These are phyloP conservation scores for Coriaria nepalensis DNA, from an alignment of 306 rosid species.

Conservation along the genomic window DNA sequence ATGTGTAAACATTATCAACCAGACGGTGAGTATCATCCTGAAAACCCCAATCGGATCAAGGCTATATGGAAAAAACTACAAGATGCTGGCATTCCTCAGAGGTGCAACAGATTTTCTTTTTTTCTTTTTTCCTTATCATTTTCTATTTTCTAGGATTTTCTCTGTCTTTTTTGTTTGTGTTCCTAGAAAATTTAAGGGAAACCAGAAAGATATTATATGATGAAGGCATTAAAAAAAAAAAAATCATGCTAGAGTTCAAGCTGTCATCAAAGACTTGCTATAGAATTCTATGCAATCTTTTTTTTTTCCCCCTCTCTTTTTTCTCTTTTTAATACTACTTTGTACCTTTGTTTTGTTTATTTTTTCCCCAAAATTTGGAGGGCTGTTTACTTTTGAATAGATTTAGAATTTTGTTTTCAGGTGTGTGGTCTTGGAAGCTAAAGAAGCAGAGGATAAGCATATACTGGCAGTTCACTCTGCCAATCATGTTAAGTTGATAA, in stretches of 20 bases:
- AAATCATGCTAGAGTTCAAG: background rate
- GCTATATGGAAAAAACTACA: conserved; percentile 66
- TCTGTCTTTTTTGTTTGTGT: background rate
- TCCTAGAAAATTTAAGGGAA: background rate
- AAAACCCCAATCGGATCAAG: conserved; percentile 57
- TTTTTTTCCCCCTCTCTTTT: too few relatives aligned
- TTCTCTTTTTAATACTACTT: background rate
- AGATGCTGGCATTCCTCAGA: conserved; percentile 33
- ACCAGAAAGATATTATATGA: background rate
- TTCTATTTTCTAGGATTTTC: background rate
- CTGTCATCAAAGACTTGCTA: too few relatives aligned
- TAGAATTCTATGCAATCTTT: too few relatives aligned
- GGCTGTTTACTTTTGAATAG: conserved; percentile 13
- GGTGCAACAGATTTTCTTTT: too few relatives aligned
- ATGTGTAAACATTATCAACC: conserved; percentile 61
- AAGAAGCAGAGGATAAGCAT: conserved; percentile 55
- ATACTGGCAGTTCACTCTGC: conserved; percentile 48
- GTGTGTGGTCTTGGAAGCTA: conserved; percentile 66
- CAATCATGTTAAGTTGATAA: conserved; percentile 47
- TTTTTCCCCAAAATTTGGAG: background rate
- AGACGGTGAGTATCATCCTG: conserved; percentile 51
- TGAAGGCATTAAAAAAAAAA: background rate
- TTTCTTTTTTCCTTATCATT: background rate
- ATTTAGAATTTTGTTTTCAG: too few relatives aligned
- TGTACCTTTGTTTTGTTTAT: conserved; percentile 2